Percentiles rank a stretch among this genome's conserved stretches.
These are phyloP conservation scores for Paracamarosporium sp. DNA, from an alignment of 2,329 filamentous ascomycete genomes.

Conservation along the genomic window DNA sequence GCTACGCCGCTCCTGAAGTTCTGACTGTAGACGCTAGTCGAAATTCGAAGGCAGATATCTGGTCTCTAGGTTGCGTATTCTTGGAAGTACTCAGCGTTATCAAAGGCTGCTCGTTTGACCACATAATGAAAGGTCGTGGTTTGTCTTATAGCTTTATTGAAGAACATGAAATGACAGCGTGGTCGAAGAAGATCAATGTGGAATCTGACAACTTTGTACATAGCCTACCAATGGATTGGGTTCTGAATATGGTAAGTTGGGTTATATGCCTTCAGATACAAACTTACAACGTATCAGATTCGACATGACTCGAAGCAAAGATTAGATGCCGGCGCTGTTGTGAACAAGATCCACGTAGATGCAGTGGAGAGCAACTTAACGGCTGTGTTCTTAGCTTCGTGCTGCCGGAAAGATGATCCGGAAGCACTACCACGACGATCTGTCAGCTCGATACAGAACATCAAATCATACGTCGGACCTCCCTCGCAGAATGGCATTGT, in stretches of 20 bases:
- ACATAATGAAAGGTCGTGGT: conserved; percentile 4
- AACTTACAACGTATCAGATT: not conserved
- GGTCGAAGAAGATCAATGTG: not conserved
- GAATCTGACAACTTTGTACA: not conserved
- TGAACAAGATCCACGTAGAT: not conserved
- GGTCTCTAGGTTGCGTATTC: conserved; percentile 23
- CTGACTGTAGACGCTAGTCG: conserved; percentile 6
- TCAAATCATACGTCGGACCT: not conserved
- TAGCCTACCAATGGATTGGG: not conserved
- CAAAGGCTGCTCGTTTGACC: conserved; percentile 18
- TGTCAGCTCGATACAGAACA: not conserved
- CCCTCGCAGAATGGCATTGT: not conserved
- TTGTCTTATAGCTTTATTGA: not conserved
- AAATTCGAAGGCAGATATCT: conserved; percentile 21
- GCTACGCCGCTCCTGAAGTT: conserved; percentile 24
- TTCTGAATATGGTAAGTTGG: not conserved
- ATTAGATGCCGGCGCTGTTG: not conserved
- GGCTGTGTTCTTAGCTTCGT: not conserved
- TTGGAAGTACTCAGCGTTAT: conserved; percentile 22
- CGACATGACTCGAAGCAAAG: not conserved
- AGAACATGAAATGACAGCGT: not conserved
- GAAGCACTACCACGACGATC: not conserved
- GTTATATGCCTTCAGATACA: not conserved
- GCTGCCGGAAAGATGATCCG: not conserved
- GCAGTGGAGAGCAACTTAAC: not conserved